Percentiles rank a stretch among this genome's conserved stretches.
Evolutionary conservation across 1,284 basidiomycete species (phyloP).

Genomic region (Athelia psychrophila): DNA sequence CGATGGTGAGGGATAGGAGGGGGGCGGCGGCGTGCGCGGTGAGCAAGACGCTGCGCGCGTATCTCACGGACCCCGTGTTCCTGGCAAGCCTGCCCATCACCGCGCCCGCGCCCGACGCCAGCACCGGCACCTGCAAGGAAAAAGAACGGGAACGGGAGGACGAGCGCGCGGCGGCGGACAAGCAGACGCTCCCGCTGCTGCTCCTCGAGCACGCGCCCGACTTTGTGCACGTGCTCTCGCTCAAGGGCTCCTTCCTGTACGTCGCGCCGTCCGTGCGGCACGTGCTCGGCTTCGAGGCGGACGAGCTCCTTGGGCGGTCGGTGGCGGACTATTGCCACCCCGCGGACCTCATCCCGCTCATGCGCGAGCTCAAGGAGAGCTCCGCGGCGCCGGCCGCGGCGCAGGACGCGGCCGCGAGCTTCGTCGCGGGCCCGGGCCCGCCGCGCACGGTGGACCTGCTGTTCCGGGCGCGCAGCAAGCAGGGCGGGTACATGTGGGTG

Average conservation of each 20-base stretch:
- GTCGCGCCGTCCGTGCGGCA: slow-evolving; percentile 79
- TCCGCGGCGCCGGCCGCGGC: slow-evolving; percentile 32
- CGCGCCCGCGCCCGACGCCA: slow-evolving; percentile 15
- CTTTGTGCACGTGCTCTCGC: slow-evolving; percentile 87
- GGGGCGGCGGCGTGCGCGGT: slow-evolving; percentile 4
- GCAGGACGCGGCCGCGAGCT: slow-evolving; percentile 4
- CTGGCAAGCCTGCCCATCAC: slow-evolving; percentile 24
- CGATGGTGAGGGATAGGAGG: slow-evolving; percentile 1
- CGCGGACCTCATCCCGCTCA: slow-evolving; percentile 86
- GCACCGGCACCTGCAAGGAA: slow-evolving; percentile 9
- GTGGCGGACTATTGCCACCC: slow-evolving; percentile 84
- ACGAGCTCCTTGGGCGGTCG: slow-evolving; percentile 78
- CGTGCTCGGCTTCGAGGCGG: slow-evolving; percentile 78
- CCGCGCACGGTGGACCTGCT: slow-evolving; percentile 67
- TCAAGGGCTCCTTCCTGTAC: slow-evolving; percentile 94
- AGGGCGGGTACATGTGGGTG: slow-evolving; percentile 77
- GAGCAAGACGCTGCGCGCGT: slow-evolving; percentile 17
- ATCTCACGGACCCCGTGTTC: slow-evolving; percentile 18
- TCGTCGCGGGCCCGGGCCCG: not conserved
- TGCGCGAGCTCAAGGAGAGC: slow-evolving; percentile 90
- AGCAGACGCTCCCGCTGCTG: slow-evolving; percentile 56
- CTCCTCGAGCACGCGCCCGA: slow-evolving; percentile 73
- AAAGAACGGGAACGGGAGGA: slow-evolving; percentile 3
- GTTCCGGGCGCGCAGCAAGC: slow-evolving; percentile 71
- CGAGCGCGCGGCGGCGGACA: slow-evolving; percentile 24